Base-by-base conservation (phyloP, 2,329 filamentous ascomycete species). In the Leptographium galeiforme region DNA sequence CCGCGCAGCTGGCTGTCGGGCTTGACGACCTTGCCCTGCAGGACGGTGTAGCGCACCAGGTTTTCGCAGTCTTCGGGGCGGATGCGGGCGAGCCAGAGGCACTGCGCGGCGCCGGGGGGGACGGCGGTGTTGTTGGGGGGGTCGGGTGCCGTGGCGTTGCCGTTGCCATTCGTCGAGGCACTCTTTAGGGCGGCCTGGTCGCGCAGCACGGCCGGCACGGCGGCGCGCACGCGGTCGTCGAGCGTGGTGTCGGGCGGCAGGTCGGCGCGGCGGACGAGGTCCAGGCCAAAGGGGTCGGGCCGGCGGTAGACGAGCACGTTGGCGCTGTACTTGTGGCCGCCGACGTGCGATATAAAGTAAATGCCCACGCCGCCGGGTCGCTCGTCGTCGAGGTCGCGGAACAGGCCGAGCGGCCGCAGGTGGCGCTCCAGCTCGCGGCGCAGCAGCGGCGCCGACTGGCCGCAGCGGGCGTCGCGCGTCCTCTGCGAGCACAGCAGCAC, bases 271-370 rank as follows among this genome's bases (percentile, higher is more conserved):
- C 60, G 65, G 45, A 75, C 73, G 18, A 18, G 53, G 54, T 80
- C 77, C 44, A 77, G 60, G 0, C 76, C 77, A 62, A 79, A 81
- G 1, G 78, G 73, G 60, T 81, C 72, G 8, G 72, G 73, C 52
- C 77, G 76, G 11, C 93, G 79, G 67, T 98, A 97, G 1, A 98
- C 75, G 73, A 98, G 87, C 61, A 97, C 81, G 63, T 98, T 98
- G 33, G 93, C 93, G 48, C 84, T 83, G 70, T 95, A 97, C 72
- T 96, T 96, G 73, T 98, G 93, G 0, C 93, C 93, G 33, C 93
- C 93, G 3, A 96, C 89, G 64, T 98, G 93, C 60, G 83, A 91
- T 64, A 97, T 94, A 65, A 96, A 97, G 70, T 95, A 95, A 59
- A 98, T 87, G 0, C 89, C 91, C 7, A 96, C 91, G 13, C 93